Evolutionary conservation across 169 alveolate species (phyloP).

Genomic region (Plasmodium gallinaceum): DNA sequence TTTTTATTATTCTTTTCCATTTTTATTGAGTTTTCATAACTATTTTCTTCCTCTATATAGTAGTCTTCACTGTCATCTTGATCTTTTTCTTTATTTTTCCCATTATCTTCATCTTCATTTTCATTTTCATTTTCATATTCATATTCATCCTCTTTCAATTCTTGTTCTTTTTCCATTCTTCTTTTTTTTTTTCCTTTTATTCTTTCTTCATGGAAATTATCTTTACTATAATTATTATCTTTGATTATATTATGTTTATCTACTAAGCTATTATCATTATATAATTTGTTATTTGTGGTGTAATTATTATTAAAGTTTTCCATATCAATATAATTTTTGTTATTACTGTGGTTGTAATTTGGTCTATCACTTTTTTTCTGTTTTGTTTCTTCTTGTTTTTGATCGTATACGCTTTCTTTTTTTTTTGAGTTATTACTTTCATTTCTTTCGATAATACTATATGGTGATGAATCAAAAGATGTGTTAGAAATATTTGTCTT

Average conservation of each 20-base stretch:
- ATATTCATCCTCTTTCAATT: slow-evolving; percentile 13
- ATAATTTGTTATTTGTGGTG: neutral
- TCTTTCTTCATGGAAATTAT: slow-evolving; percentile 3
- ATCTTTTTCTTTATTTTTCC: slow-evolving; percentile 14
- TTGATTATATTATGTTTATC: slow-evolving; percentile 9
- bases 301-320: slow-evolving; percentile 2
- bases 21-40: slow-evolving; percentile 1
- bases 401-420: slow-evolving; percentile 4
- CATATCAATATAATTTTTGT: neutral
- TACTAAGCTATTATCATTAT: slow-evolving; percentile 21
- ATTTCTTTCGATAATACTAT: slow-evolving; percentile 15
- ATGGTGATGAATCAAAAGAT: slow-evolving; percentile 33
- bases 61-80: slow-evolving; percentile 13
- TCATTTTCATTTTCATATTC: neutral
- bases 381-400: slow-evolving; percentile 38
- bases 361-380: neutral
- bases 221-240: neutral
- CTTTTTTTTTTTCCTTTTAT: slow-evolving; percentile 29
- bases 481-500: slow-evolving; percentile 23
- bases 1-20: slow-evolving; percentile 6
- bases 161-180: slow-evolving; percentile 5
- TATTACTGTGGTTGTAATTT: neutral
- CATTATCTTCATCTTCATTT: slow-evolving; percentile 14
- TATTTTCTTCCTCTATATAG: slow-evolving; percentile 18
- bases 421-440: slow-evolving; percentile 10